Conservation (phyloP, 129 eudicot genomes). For the Tagetes erecta region DNA sequence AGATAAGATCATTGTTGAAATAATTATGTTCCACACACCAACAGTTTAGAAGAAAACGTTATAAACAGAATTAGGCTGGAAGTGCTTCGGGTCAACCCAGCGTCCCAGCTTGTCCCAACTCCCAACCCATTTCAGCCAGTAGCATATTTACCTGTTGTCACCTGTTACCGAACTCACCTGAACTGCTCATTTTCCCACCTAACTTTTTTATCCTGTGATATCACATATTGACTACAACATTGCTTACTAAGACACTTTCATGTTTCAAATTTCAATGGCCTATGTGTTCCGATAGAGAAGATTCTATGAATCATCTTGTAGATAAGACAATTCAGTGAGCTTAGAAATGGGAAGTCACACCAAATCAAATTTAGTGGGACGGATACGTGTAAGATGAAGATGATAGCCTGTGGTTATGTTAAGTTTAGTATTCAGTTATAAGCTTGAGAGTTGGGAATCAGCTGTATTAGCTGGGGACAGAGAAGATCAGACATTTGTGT, state of each 20-base stretch:
- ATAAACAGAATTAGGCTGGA: neutral
- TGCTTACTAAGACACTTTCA: neutral
- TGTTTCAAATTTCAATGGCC: too few relatives aligned
- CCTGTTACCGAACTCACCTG: neutral
- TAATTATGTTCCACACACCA: neutral
- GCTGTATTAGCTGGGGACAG: neutral
- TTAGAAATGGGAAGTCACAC: neutral
- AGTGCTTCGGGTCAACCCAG: neutral
- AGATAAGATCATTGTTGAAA: neutral
- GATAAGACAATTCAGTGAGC: neutral
- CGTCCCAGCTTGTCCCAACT: neutral
- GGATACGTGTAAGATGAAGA: neutral
- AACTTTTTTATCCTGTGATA: neutral
- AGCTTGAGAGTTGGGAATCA: neutral
- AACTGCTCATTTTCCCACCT: neutral
- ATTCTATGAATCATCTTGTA: neutral
- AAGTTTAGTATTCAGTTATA: neutral
- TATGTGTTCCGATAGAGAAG: neutral
- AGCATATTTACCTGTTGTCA: neutral
- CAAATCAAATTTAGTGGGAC: neutral
- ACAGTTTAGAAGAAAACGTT: neutral
- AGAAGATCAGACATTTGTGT: neutral
- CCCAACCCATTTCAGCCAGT: neutral
- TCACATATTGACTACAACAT: constrained; percentile 2
- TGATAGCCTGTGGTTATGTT: neutral